phyloP scores from a whole-genome alignment of 1,284 basidiomycete species.

The Thelephora terrestris region DNA sequence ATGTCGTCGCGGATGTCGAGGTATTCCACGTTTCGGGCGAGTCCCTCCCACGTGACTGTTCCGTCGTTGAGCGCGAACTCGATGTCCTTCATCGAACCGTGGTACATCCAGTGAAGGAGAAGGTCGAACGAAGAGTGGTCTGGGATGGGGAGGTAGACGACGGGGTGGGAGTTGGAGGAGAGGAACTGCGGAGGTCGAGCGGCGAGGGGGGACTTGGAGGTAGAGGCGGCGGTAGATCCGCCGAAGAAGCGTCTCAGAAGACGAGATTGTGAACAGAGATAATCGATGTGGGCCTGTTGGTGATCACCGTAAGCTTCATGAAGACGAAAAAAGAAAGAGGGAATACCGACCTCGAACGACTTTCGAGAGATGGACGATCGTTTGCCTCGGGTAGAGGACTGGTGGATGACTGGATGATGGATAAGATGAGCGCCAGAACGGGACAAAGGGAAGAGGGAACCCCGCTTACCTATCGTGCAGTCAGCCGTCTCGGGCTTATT shows the following conservation, averaged over 20 bases:
- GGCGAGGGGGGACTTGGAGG: constrained; percentile 24
- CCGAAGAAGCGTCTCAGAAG: constrained; percentile 59
- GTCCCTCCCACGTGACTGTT: constrained; percentile 63
- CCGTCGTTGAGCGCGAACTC: constrained; percentile 48
- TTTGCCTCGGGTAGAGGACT: neutral
- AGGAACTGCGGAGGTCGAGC: constrained; percentile 52
- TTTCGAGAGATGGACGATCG: too few relatives aligned
- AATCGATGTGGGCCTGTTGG: constrained; percentile 59
- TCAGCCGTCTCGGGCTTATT: constrained; percentile 61
- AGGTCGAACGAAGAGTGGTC: constrained; percentile 63
- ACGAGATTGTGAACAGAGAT: constrained; percentile 61
- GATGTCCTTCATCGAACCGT: constrained; percentile 50
- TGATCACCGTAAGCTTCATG: neutral
- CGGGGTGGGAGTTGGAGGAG: constrained; percentile 49
- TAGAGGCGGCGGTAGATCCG: constrained; percentile 40
- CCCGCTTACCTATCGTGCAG: constrained; percentile 56
- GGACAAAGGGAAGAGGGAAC: neutral
- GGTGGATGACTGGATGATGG: neutral
- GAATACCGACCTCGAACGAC: too few relatives aligned
- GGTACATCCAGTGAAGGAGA: constrained; percentile 73
- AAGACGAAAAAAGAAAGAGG: too few relatives aligned
- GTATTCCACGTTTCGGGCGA: constrained; percentile 75
- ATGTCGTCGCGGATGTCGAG: constrained; percentile 60
- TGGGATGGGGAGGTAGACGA: constrained; percentile 66
- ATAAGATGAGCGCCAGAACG: constrained; percentile 4